phyloP scores from a whole-genome alignment of 73 alveolate species.

The Durusdinium trenchii region DNA sequence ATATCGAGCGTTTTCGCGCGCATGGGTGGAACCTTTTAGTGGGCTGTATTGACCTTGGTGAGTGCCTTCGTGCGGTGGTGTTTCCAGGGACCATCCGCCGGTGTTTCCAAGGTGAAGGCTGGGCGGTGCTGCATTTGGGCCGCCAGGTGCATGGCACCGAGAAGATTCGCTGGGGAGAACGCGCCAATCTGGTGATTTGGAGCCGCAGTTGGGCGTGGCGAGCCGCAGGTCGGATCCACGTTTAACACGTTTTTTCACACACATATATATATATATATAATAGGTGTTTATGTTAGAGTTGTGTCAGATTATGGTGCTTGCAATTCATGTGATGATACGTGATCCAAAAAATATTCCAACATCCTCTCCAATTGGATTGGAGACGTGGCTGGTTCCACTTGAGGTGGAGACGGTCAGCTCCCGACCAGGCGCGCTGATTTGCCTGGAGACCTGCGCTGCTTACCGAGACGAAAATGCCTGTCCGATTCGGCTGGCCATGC shows the following conservation, averaged over 20 bases:
- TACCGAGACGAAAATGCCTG: no score
- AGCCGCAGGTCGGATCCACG: not conserved
- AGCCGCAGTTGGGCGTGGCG: constrained; percentile 46
- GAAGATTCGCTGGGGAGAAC: constrained; percentile 47
- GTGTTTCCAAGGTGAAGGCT: constrained; percentile 50
- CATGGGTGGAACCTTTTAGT: no score
- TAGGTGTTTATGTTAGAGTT: not conserved
- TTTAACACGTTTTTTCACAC: not conserved
- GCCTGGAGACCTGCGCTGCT: constrained; percentile 25
- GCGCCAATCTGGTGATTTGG: constrained; percentile 59
- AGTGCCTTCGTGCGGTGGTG: no score
- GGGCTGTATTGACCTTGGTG: no score
- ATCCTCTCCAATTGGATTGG: not conserved
- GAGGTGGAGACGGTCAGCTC: constrained; percentile 52
- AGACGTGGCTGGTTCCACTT: not conserved
- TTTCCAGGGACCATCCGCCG: no score
- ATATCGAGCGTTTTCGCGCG: not conserved
- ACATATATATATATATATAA: not conserved
- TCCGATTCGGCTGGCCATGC: no score
- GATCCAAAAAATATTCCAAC: not conserved
- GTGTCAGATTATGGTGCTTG: not conserved
- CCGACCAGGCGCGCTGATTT: not conserved
- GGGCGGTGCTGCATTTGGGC: constrained; percentile 80
- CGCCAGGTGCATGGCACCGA: constrained; percentile 83
- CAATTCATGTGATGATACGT: not conserved